A percentile compares a stretch with the other conserved stretches of the same genome.
These are phyloP conservation scores for Hypoxylon fragiforme DNA, from an alignment of 495 filamentous ascomycete genomes.

Conservation along the genomic window DNA sequence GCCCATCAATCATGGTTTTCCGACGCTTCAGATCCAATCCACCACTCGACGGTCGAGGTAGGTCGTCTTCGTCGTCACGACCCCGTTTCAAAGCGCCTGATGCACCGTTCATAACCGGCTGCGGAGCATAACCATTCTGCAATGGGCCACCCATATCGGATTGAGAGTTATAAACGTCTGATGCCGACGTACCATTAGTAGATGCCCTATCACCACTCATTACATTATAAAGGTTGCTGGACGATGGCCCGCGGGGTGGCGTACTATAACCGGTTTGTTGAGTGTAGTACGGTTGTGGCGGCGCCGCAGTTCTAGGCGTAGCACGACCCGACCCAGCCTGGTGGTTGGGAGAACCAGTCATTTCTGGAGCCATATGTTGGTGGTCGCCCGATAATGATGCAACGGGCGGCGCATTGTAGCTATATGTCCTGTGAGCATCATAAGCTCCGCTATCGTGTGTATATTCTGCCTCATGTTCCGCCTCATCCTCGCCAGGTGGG, in stretches of 20 bases:
- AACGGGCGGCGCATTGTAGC: constrained; percentile 69
- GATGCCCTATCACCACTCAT: constrained; percentile 81
- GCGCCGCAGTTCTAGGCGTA: constrained; percentile 75
- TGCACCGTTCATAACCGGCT: constrained; percentile 68
- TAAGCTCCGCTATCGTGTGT: constrained; percentile 73
- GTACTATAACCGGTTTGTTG: constrained; percentile 71
- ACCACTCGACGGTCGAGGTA: constrained; percentile 70
- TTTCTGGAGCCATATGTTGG: constrained; percentile 79
- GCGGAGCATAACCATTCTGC: constrained; percentile 58
- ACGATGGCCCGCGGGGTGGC: constrained; percentile 70
- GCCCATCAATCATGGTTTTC: constrained; percentile 68
- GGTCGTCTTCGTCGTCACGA: constrained; percentile 75
- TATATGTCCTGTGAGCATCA: constrained; percentile 70
- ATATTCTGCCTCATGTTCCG: constrained; percentile 78
- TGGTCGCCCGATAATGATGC: constrained; percentile 72
- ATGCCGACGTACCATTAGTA: constrained; percentile 63
- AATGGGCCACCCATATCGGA: constrained; percentile 61
- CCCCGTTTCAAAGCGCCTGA: constrained; percentile 73
- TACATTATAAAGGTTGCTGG: constrained; percentile 85
- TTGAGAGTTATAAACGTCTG: constrained; percentile 71
- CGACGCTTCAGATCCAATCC: constrained; percentile 76
- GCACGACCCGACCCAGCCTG: constrained; percentile 83
- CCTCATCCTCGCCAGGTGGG: constrained; percentile 69
- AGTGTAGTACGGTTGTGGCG: constrained; percentile 72
- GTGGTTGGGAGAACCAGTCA: constrained; percentile 83